phyloP scores from a whole-genome alignment of 306 rosid genomes.

The Malus domestica region ASM211411v1 NC_041804.1:35314001-35314500 shows the following conservation, averaged over 20 bases:
- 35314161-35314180: constrained; percentile 55
- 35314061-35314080: constrained; percentile 65
- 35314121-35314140: constrained; percentile 53
- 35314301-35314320: not conserved
- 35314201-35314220: constrained; percentile 54
- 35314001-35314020: constrained; percentile 80
- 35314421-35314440: not conserved
- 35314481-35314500: not conserved
- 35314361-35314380: constrained; percentile 16
- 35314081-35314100: constrained; percentile 38
- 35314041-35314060: constrained; percentile 58
- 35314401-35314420: not conserved
- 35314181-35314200: constrained; percentile 68
- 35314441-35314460: not conserved
- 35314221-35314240: constrained; percentile 61
- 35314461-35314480: not conserved
- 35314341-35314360: not conserved
- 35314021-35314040: constrained; percentile 70
- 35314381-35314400: not conserved
- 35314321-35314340: not conserved
- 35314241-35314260: constrained; percentile 83
- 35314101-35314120: constrained; percentile 63
- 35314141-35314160: constrained; percentile 45
- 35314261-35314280: constrained; percentile 49
- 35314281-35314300: constrained; percentile 7